phyloP scores from a whole-genome alignment of 225 moss, liverwort and hornwort species.

The Straminergon stramineum region DNA sequence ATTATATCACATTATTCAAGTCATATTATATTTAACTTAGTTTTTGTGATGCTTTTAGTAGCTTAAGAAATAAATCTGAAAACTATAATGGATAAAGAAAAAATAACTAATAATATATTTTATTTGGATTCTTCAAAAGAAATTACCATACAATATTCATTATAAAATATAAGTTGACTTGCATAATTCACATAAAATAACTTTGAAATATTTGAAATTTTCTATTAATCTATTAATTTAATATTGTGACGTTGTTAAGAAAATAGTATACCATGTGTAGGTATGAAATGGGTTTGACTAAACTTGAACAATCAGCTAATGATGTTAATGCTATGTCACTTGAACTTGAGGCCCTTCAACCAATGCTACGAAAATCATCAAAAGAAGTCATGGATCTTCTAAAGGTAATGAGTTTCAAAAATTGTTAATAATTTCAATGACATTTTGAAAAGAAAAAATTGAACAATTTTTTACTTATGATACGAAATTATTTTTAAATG shows the following conservation, averaged over 20 bases:
- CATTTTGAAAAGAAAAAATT: no score
- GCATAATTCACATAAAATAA: rapidly evolving
- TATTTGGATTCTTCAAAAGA: background rate
- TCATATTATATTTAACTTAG: background rate
- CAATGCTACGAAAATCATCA: slow-evolving; percentile 57
- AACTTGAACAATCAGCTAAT: slow-evolving; percentile 74
- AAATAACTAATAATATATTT: background rate
- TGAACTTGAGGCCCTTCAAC: slow-evolving; percentile 75
- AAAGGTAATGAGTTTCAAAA: slow-evolving; percentile 1
- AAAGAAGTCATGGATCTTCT: slow-evolving; percentile 88
- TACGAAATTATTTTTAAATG: no score
- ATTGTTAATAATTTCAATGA: no score
- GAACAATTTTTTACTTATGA: background rate
- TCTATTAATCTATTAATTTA: background rate
- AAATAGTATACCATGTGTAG: background rate
- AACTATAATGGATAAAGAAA: background rate
- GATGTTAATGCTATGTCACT: slow-evolving; percentile 80
- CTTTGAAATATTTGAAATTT: background rate
- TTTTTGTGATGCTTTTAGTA: background rate
- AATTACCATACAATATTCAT: background rate
- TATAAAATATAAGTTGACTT: background rate
- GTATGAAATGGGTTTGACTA: slow-evolving; percentile 74
- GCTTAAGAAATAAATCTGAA: background rate
- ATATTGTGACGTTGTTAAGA: no score
- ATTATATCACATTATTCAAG: background rate